These are phyloP conservation scores for Fusarium multiceps DNA, from an alignment of 2,329 filamentous ascomycete genomes.

Conservation along the genomic window DNA sequence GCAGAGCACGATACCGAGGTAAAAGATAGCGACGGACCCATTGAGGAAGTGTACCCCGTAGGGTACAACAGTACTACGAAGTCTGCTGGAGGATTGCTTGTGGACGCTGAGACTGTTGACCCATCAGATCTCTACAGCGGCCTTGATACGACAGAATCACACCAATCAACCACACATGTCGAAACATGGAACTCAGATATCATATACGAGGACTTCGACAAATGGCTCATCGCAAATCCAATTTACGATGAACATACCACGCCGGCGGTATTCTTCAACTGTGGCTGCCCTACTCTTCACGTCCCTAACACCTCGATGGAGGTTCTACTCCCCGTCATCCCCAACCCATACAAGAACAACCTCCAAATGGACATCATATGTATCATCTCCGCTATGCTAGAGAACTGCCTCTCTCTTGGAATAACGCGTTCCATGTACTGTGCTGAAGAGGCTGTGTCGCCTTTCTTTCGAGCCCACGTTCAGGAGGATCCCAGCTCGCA, in stretches of 20 bases:
- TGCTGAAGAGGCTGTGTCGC: constrained; percentile 41
- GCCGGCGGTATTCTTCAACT: constrained; percentile 41
- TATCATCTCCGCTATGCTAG: constrained; percentile 39
- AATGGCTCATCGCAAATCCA: constrained; percentile 27
- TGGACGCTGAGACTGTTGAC: constrained; percentile 30
- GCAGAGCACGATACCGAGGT: constrained; percentile 2
- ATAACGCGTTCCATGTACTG: constrained; percentile 43
- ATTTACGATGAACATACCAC: constrained; percentile 5
- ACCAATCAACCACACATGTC: constrained; percentile 6
- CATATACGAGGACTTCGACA: constrained; percentile 25
- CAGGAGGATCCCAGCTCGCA: constrained; percentile 23
- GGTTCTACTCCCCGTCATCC: constrained; percentile 42
- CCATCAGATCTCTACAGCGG: constrained; percentile 29
- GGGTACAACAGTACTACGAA: background rate
- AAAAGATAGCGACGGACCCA: background rate
- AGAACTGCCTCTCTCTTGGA: constrained; percentile 45
- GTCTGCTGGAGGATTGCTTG: background rate
- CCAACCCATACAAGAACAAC: constrained; percentile 42
- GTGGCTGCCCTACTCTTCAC: constrained; percentile 42
- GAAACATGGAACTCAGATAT: constrained; percentile 1
- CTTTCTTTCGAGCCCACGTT: constrained; percentile 38
- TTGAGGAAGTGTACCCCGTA: background rate
- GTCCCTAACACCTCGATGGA: constrained; percentile 33
- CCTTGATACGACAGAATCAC: constrained; percentile 4
- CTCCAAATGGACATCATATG: constrained; percentile 45